Evolutionary conservation across 2,329 filamentous ascomycete species (phyloP), one percentile per base, ranked within the genome.

Genomic region (Monosporascus sp.): DNA sequence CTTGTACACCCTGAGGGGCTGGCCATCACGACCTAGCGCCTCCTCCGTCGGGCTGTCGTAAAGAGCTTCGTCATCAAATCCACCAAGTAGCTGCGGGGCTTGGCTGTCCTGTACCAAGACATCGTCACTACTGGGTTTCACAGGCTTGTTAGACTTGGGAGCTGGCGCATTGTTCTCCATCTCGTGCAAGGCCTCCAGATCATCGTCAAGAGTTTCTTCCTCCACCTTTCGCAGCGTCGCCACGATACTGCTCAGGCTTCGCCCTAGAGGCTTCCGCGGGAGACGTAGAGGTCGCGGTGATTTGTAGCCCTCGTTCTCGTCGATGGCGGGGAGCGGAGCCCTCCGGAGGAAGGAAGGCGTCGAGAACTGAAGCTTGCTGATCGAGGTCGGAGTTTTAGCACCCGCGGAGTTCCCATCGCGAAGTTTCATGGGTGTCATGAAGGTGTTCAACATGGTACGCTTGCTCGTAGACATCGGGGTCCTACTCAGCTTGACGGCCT

Each of bases 161-260:
- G 47, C 54, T 7, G 51, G 59, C n/a, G 63, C 68, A 38, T 76
- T 79, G 27, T 71, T 69, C 67, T 93, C 88, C 63, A 87, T 73
- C 65, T 91, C 89, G n/a, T 81, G 80, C 65, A 93, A 71, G 2
- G 86, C 83, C 7, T 91, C 88, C 56, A 89, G 73, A 36, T 93
- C 88, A 26, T 92, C 88, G 49, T 90, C 88, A 51, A 86, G 73
- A 19, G 76, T 74, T 45, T 88, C 82, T 50, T 90, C 86, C 66
- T 90, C 85, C 52, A 89, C 77, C 64, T 84, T 85, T 56, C 86
- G 79, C 59, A 93, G 73, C 24, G 82, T 82, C 20, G 86, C 85
- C 22, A 93, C 85, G 59, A 92, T 86, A 57, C 83, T 85, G 66
- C 88, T 92, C 52, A 94, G 70, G 27, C 86, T 87, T 53, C 87